phyloP scores from a whole-genome alignment of 129 eudicot genomes.

The Glebionis coronaria region DNA sequence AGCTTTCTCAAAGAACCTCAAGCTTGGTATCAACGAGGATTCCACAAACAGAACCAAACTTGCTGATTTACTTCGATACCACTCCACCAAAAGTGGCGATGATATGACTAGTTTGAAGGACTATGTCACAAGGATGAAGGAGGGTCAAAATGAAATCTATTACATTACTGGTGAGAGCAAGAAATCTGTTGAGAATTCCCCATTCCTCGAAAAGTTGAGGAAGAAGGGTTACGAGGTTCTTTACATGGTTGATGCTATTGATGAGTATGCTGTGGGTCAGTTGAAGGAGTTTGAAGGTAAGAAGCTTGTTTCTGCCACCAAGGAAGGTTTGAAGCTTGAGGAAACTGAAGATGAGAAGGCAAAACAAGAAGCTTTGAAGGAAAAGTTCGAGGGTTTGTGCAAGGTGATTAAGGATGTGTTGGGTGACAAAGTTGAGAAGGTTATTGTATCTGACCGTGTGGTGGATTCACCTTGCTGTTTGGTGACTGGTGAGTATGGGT shows the following conservation, averaged over 20 bases:
- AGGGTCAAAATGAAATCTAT: conserved; percentile 68
- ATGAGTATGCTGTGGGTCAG: conserved; percentile 79
- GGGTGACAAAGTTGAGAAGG: conserved; percentile 81
- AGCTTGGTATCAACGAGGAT: conserved; percentile 82
- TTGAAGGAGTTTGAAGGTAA: conserved; percentile 86
- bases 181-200: conserved; percentile 87
- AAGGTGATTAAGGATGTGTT: conserved; percentile 77
- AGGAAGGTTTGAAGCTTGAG: conserved; percentile 78
- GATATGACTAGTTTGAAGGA: conserved; percentile 84
- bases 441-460: conserved; percentile 79
- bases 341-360: conserved; percentile 73
- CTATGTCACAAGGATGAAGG: conserved; percentile 89
- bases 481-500: conserved; percentile 88
- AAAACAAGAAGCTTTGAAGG: conserved; percentile 54
- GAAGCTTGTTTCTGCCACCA: conserved; percentile 80
- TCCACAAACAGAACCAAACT: conserved; percentile 59
- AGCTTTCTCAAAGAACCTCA: conserved; percentile 82
- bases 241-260: conserved; percentile 85
- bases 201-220: conserved; percentile 79
- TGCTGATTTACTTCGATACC: conserved; percentile 69
- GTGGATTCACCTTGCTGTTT: conserved; percentile 88
- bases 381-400: conserved; percentile 71
- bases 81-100: conserved; percentile 86
- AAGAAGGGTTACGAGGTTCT: conserved; percentile 79
- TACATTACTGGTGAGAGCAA: conserved; percentile 92